These are phyloP conservation scores for Ashbya aceris DNA, from an alignment of 1,139 yeast species.

Conservation along the genomic window DNA sequence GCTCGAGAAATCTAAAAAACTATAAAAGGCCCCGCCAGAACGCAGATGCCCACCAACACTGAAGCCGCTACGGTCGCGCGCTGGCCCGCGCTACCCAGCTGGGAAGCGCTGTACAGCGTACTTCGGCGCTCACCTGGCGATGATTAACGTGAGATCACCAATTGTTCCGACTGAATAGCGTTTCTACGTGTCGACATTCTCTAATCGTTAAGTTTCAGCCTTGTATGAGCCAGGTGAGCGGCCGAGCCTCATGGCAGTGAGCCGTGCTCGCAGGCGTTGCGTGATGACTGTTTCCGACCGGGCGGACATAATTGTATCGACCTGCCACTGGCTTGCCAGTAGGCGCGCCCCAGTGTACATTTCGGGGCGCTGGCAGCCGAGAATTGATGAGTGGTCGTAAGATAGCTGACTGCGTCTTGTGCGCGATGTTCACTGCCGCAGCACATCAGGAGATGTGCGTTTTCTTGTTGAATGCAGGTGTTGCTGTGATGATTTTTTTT, in stretches of 20 bases:
- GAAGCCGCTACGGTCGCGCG: too few relatives aligned
- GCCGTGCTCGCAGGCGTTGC: slow-evolving; percentile 1
- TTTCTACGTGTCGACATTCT: slow-evolving; percentile 31
- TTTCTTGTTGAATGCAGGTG: slow-evolving; percentile 2
- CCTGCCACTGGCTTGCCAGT: slow-evolving; percentile 18
- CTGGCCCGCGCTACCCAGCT: neutral
- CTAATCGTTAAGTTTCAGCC: slow-evolving; percentile 34
- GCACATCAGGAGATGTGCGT: slow-evolving; percentile 7
- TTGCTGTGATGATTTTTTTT: slow-evolving; percentile 25
- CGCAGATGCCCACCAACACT: too few relatives aligned
- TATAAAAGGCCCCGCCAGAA: too few relatives aligned
- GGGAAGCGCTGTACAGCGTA: neutral
- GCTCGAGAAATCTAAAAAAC: too few relatives aligned
- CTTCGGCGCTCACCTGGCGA: slow-evolving; percentile 5
- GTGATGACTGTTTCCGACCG: slow-evolving; percentile 34
- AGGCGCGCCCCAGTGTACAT: slow-evolving; percentile 29
- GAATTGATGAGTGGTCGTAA: slow-evolving; percentile 34
- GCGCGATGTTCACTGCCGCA: neutral
- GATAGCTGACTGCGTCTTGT: slow-evolving; percentile 26
- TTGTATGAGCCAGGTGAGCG: slow-evolving; percentile 25
- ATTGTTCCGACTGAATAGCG: slow-evolving; percentile 35
- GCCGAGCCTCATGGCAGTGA: neutral
- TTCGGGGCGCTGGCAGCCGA: slow-evolving; percentile 26
- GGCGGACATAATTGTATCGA: slow-evolving; percentile 34
- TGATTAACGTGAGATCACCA: slow-evolving; percentile 20